Conservation (phyloP, 202 grass and related monocot species). For the Panicum virgatum region DNA sequence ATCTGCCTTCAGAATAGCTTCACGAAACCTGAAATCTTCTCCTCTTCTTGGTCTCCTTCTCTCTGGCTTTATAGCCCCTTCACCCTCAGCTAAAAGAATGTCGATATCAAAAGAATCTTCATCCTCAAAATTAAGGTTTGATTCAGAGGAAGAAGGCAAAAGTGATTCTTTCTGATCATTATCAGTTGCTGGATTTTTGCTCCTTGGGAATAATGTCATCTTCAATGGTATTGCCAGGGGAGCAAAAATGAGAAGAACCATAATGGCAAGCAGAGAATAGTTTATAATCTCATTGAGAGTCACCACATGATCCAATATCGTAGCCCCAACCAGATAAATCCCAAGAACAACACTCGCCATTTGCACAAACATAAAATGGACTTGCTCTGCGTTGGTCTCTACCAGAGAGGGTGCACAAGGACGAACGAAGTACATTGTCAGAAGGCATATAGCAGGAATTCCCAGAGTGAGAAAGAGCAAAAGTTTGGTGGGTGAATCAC, state of each 20-base stretch:
- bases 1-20: constrained; percentile 89
- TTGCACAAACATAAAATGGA: constrained; percentile 77
- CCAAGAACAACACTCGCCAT: constrained; percentile 69
- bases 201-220: constrained; percentile 78
- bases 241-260: constrained; percentile 69
- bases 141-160: constrained; percentile 48
- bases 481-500: constrained; percentile 62
- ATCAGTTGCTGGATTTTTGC: constrained; percentile 39
- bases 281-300: constrained; percentile 47
- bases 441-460: constrained; percentile 61
- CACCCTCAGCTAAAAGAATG: constrained; percentile 87
- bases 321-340: constrained; percentile 64
- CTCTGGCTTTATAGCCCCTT: constrained; percentile 85
- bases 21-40: constrained; percentile 88
- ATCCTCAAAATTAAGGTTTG: constrained; percentile 52
- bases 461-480: constrained; percentile 72
- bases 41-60: constrained; percentile 84
- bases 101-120: constrained; percentile 69
- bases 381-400: constrained; percentile 59
- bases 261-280: constrained; percentile 61
- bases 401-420: constrained; percentile 82
- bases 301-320: constrained; percentile 53
- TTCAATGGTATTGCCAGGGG: constrained; percentile 85
- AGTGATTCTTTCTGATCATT: constrained; percentile 50
- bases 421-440: constrained; percentile 76